Evolutionary conservation across 768 basidiomycete species (phyloP), one percentile per base, ranked within the genome.

Genomic region (Leucosporidium creatinivorum): DNA sequence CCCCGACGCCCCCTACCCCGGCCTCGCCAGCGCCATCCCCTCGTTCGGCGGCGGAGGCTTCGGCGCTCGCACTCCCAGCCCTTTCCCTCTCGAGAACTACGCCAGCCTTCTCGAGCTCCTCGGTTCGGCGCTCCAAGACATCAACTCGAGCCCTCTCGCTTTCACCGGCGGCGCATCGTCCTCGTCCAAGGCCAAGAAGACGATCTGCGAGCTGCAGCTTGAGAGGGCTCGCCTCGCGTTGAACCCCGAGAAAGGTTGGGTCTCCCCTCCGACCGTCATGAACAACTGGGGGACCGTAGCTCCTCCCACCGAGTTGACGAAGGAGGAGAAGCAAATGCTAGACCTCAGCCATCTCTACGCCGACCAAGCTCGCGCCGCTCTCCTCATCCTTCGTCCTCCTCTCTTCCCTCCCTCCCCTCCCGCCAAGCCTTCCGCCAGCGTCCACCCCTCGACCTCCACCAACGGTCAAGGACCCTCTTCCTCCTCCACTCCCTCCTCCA

Each of bases 361-460:
- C 30, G 66, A 67, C 17, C 62, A 67, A 44, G 30, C 49, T 1
- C 49, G 51, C 17, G 49, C 63, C 50, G 48, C 55, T 4, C 57
- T 60, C 39, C 19, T 51, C 23, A 12, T 39, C 1, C 66, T 67
- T 10, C 66, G 66, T 3, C 66, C 66, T 13, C 23, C 52, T 31
- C n/a, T 47, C 59, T 54, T 59, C 19, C 44, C 39, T 39, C 39
- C 48, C 2, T 26, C 55, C 23, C 47, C 30, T 25, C 8, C 23
- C 28, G 23, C 3, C 17, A 13, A 25, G 19, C 33, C 31, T n/a
- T 25, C 51, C 18, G 15, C 7, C 39, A 25, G 47, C 44, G 51
- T 47, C 39, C 39, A 44, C 8, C 8, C 39, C 39, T 44, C 39
- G 15, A 44, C 39, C 6, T 44, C 39, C 39, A 44, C 39, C 39